These are phyloP conservation scores for Lophiostoma macrostomum DNA, from an alignment of 495 filamentous ascomycete species.

Conservation along the genomic window DNA sequence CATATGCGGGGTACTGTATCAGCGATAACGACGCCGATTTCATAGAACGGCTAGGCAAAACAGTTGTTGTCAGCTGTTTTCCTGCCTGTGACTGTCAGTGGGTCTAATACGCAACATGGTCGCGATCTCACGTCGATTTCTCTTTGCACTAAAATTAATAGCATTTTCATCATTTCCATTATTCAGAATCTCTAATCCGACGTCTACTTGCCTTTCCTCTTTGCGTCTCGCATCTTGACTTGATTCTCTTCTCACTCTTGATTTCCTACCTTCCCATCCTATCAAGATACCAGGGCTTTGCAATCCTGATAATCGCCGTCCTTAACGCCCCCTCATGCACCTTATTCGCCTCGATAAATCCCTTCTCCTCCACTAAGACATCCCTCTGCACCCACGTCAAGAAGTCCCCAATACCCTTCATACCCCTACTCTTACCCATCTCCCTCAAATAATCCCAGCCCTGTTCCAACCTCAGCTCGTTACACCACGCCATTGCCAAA, in stretches of 20 bases:
- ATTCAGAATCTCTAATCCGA: no score
- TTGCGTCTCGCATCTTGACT: no score
- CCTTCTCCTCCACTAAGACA: conserved; percentile 18
- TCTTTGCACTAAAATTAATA: no score
- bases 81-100: no score
- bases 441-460: conserved; percentile 39
- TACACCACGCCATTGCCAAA: conserved; percentile 30
- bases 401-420: conserved; percentile 17
- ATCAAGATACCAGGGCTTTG: conserved; percentile 20
- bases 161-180: no score
- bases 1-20: no score
- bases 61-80: no score
- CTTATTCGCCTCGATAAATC: conserved; percentile 14
- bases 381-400: conserved; percentile 23
- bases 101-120: no score
- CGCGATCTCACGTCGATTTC: no score
- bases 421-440: conserved; percentile 10
- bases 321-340: conserved; percentile 12
- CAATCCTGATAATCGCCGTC: conserved; percentile 15
- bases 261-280: background rate
- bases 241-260: background rate
- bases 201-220: no score
- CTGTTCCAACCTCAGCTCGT: conserved; percentile 34
- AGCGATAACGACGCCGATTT: no score
- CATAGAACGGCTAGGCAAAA: no score